Evolutionary conservation across 1,284 basidiomycete genomes (phyloP), one percentile per base, ranked within the genome.

Genomic region (Golubevia sp.): DNA sequence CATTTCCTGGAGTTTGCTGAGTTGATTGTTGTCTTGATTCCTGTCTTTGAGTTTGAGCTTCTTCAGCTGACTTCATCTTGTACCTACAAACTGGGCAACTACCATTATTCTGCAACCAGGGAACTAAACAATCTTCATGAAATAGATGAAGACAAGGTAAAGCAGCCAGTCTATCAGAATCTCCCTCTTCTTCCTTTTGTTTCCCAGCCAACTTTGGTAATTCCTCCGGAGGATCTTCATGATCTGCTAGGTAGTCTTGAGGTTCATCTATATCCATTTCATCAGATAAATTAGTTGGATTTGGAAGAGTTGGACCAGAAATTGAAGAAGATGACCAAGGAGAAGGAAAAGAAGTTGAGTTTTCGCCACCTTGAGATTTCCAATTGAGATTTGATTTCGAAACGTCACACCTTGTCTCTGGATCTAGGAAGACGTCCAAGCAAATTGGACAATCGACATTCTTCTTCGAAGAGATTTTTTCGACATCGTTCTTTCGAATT

Each of bases 41-140:
- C 11, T 34, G 5, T 34, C 30, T 34, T 11, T 34, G 4, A 11
- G 5, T 34, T 34, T 34, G 5, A 34, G 30, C 30, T 34, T 34
- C 30, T 34, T 34, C 30, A 34, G 30, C 30, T 5, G 30, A 34
- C 11, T 34, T 34, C 30, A 34, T 3, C 30, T 34, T 34, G 24
- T 68, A 44, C 24, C 76, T 54, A 26, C 76, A 79, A n/a, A 79
- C 70, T n/a, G 76, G 76, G 38, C 76, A 79, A 0, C 74, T 73
- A 7, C 74, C 76, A 38, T 72, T 66, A 49, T 66, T 38, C 58
- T 65, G 57, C 25, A 79, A 64, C 76, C 76, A 79, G 25, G 75
- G 75, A 13, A 79, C 68, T 15, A 79, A 61, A 49, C 76, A 79
- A 59, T 73, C 73, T 11, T 70, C 65, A 52, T 79, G 76, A 64